These are phyloP conservation scores for Cryptosporidium sp. DNA, from an alignment of 169 alveolate genomes.

Conservation along the genomic window DNA sequence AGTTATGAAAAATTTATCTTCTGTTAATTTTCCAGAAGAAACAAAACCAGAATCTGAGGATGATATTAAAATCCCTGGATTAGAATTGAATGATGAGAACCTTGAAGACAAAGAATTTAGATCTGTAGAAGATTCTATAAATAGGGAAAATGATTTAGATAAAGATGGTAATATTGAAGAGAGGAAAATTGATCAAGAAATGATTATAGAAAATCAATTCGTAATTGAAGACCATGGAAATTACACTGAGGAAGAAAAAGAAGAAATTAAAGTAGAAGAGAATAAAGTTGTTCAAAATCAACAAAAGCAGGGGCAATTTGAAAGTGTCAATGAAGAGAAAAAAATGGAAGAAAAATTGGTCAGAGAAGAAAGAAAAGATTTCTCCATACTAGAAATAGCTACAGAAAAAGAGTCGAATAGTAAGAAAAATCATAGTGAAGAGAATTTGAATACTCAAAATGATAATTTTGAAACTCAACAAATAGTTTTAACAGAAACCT, in stretches of 20 bases:
- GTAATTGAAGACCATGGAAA: not conserved
- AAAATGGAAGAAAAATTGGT: too few relatives aligned
- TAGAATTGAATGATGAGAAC: not conserved
- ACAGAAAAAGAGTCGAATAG: not conserved
- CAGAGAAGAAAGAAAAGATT: not conserved
- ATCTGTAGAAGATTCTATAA: not conserved
- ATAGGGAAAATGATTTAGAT: not conserved
- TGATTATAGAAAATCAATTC: too few relatives aligned
- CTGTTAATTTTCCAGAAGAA: constrained; percentile 49
- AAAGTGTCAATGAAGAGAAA: too few relatives aligned
- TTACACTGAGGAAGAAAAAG: not conserved
- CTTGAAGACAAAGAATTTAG: not conserved
- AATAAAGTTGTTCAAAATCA: not conserved
- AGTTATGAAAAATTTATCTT: constrained; percentile 69
- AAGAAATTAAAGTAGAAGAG: not conserved
- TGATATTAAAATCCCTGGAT: not conserved
- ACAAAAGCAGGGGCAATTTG: not conserved
- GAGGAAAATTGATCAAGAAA: not conserved
- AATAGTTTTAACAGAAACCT: constrained; percentile 24
- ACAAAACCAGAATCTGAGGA: not conserved
- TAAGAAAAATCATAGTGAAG: not conserved
- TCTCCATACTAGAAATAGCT: not conserved
- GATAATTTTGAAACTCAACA: not conserved
- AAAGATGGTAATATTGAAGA: not conserved
- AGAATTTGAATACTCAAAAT: not conserved